Evolutionary conservation across 1,139 yeast genomes (phyloP).

Genomic region (Meyerozyma smithsonii): DNA sequence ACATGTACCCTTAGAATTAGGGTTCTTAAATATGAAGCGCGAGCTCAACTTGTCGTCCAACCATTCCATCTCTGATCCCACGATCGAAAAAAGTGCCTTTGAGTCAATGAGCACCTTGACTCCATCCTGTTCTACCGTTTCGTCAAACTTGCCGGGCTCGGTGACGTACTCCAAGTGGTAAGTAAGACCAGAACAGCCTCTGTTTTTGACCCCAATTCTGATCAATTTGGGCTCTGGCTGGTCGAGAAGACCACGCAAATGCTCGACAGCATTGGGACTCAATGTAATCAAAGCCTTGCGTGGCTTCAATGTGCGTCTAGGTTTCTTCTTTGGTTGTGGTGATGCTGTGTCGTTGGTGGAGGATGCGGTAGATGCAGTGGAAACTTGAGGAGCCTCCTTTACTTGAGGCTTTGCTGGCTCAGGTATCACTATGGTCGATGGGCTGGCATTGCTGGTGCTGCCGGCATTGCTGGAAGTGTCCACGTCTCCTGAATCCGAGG

Average conservation of each 20-base stretch:
- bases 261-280: conserved; percentile 67
- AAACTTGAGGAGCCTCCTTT: conserved; percentile 4
- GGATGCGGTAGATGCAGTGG: conserved; percentile 4
- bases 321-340: conserved; percentile 31
- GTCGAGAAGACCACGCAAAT: conserved; percentile 59
- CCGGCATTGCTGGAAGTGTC: conserved; percentile 2
- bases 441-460: conserved; percentile 4
- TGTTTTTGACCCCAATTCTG: conserved; percentile 87
- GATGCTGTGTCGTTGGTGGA: conserved; percentile 9
- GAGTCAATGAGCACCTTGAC: conserved; percentile 91
- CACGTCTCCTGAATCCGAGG: neutral
- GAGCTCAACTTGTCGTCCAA: conserved; percentile 86
- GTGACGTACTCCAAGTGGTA: conserved; percentile 88
- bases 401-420: conserved; percentile 2
- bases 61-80: conserved; percentile 99
- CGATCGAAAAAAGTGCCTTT: conserved; percentile 89
- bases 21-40: conserved; percentile 87
- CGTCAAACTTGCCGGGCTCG: conserved; percentile 90
- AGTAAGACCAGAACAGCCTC: conserved; percentile 95
- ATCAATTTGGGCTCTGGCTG: conserved; percentile 87
- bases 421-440: conserved; percentile 3
- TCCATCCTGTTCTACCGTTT: conserved; percentile 86
- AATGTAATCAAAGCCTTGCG: conserved; percentile 84
- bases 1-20: conserved; percentile 95
- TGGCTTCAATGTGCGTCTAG: conserved; percentile 69